Evolutionary conservation across 78 protist species (phyloP), one percentile per base, ranked within the genome.

Genomic region (Dictyostelium brefeldianum): DNA sequence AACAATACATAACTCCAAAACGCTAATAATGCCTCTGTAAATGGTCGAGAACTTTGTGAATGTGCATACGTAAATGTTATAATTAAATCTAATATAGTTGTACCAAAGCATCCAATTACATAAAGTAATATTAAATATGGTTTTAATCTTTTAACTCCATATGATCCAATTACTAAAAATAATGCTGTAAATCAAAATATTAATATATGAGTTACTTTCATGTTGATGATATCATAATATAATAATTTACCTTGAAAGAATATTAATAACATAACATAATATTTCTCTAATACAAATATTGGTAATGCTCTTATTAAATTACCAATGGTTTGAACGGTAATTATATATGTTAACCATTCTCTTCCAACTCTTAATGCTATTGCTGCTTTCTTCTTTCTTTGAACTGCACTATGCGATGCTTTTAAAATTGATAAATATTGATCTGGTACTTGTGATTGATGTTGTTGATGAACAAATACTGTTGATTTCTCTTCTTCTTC

Each of bases 181-280:
- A 87, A 9, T 43, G 84, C 93, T 87, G 65, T 31, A 29, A n/a
- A n/a, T 20, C 59, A 22, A 56, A 74, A 77, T 8, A 29, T n/a
- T 25, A 56, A 36, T 36, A 36, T 36, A 36, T 36, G n/a, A 51
- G 12, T 4, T 18, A 48, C 3, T 25, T 27, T 46, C 9, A 25
- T 77, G n/a, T n/a, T n/a, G n/a, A n/a, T n/a, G n/a, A n/a, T n/a
- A n/a, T n/a, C n/a, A 14, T 53, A 8, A 71, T 67, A 56, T 9
- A 43, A 4, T 27, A 12, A 17, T 62, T 25, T 77, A 87, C 93
- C 93, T 87, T 87, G 93, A 50, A 87, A 77, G 59, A 87, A 87
- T 64, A 87, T 87, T 31, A 87, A 59, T 51, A 87, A 77, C 93
- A 87, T 87, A 5, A 87, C 93, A 77, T 87, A 87, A 78, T 87